Base-by-base conservation (phyloP, 352 stramenopile species). In the Thalassiosira ordinaria region DNA sequence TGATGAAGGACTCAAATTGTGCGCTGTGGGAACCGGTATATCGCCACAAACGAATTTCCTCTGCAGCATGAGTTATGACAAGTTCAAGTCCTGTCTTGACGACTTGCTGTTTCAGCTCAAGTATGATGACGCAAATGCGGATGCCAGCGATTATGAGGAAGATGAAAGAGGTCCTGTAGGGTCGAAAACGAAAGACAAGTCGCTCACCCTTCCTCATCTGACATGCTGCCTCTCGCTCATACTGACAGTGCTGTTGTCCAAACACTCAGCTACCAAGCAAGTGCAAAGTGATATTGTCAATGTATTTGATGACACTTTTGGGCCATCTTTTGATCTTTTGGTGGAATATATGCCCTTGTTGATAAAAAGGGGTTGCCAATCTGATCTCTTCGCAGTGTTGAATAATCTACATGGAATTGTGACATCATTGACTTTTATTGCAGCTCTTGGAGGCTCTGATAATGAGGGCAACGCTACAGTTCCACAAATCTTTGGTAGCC, bases 401-500 rank as follows among this genome's bases (percentile, higher is more conserved):
- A 71, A 69, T 63, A 74, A 84, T 41, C 37, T 88, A 20, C 49
- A 88, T 46, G 69, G 74, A 51, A 74, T 84, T 57, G 44, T 82
- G 26, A 44, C 46, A 55, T 46, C 77, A 14, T 63, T 88, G 26
- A 79, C 66, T 60, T 65, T 69, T 18, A 33, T 84, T 53, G 55
- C 52, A 18, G 68, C 68, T 60, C 39, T 47, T 31, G 46, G 55
- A 27, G 66, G 22, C n/a, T n/a, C n/a, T n/a, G n/a, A n/a, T n/a
- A n/a, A n/a, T n/a, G n/a, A n/a, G n/a, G 65, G 49, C 20, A 67
- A 37, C 22, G 11, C 44, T 41, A 44, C 24, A 27, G 65, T 84
- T 39, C 65, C 70, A 60, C 39, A 9, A 18, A 11, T 84, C 11
- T 74, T 84, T 65, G 56, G 16, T 18, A 64, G 74, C 66, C 59